Percentiles rank a stretch among this genome's conserved stretches.
Evolutionary conservation across 208 protist species (phyloP).

Genomic region (Sergeia podlipaevii): DNA sequence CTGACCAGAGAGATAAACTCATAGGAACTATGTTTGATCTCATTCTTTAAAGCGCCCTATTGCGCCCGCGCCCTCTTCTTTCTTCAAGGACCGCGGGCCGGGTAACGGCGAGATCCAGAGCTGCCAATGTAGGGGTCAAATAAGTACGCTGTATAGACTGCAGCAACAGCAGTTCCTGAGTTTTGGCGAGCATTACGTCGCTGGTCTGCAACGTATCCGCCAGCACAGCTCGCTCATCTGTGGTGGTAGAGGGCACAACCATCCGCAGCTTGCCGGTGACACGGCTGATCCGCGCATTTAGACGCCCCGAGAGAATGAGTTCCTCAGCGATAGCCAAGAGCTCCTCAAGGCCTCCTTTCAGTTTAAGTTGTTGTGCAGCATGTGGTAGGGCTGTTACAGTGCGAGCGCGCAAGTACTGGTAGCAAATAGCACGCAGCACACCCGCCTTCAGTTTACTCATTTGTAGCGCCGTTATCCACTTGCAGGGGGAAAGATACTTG

Average conservation of each 20-base stretch:
- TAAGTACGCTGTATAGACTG: no score
- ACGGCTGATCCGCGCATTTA: slow-evolving; percentile 8
- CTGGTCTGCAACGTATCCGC: slow-evolving; percentile 17
- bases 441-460: slow-evolving; percentile 17
- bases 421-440: slow-evolving; percentile 28
- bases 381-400: background rate
- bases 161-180: no score
- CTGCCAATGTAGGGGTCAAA: no score
- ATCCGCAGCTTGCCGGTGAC: slow-evolving; percentile 7
- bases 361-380: background rate
- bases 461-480: slow-evolving; percentile 13
- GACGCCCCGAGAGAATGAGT: background rate
- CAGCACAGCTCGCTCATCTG: slow-evolving; percentile 6
- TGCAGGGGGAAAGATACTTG: slow-evolving; percentile 7
- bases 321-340: background rate
- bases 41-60: no score
- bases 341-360: background rate
- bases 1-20: no score
- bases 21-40: no score
- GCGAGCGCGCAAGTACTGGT: slow-evolving; percentile 19
- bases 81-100: no score
- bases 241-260: slow-evolving; percentile 9
- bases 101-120: no score
- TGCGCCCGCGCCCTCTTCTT: no score
- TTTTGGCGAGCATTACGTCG: slow-evolving; percentile 2